Evolutionary conservation across 352 stramenopile genomes (phyloP), one percentile per base, ranked within the genome.

Genomic region (Globisporangium irregulare): DNA sequence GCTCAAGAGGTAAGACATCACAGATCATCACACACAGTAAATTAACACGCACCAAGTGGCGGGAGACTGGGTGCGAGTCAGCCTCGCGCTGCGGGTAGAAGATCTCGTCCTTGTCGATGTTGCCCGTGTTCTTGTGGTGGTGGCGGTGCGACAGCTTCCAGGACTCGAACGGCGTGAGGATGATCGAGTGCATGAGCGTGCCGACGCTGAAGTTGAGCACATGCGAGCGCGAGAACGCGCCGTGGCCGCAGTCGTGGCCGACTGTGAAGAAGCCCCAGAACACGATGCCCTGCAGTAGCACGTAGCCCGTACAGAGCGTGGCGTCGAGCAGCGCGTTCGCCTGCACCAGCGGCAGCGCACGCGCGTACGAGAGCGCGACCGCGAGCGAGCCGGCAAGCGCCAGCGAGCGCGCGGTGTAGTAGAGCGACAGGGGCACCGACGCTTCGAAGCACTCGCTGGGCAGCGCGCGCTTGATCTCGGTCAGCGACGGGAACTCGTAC

Each of bases 71-170:
- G 70, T 90, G 80, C 55, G 82, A 72, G 46, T 84, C 80, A 18
- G 73, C 66, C 61, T 82, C 81, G 68, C 84, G 84, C 59, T 93
- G 84, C 54, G 86, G 86, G 73, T 91, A 91, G 66, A 93, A 94
- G 68, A 93, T 83, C 69, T 93, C 86, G 63, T 94, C 86, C 20
- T 87, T 82, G 73, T 94, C 86, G 59, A 93, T 87, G 76, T 92
- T 93, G 70, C 86, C 86, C 68, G 84, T 94, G 78, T 94, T 94
- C 77, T 92, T 92, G 82, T 94, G 86, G 75, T 94, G 86, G 67
- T 91, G 84, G 50, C 86, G 84, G 73, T 93, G 86, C 59, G 86
- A 88, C 59, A 92, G 75, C 71, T 92, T 90, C 84, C 86, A 94
- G 56, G 78, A 80, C 73, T 92, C 80, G 75, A 83, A 94, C 24